Percentiles rank a stretch among this genome's conserved stretches.
These are phyloP conservation scores for Penicillium coffeae DNA, from an alignment of 495 filamentous ascomycete species.

Conservation along the genomic window DNA sequence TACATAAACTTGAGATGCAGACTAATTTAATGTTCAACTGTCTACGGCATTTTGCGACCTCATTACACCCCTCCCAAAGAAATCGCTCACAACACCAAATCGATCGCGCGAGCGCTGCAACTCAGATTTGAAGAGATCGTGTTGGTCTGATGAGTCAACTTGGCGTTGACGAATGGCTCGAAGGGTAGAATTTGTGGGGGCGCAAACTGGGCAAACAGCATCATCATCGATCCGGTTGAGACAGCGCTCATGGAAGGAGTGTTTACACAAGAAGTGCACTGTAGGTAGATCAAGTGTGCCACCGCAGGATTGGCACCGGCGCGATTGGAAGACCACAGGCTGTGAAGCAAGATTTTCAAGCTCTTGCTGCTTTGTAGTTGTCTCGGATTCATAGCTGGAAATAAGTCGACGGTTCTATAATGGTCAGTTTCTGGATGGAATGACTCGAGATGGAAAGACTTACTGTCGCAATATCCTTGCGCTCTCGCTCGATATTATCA, in stretches of 20 bases:
- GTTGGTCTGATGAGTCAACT: slow-evolving; percentile 80
- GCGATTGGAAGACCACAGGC: slow-evolving; percentile 84
- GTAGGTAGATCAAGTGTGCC: slow-evolving; percentile 74
- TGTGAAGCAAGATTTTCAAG: slow-evolving; percentile 70
- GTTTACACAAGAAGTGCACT: slow-evolving; percentile 95
- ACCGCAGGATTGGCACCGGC: slow-evolving; percentile 77
- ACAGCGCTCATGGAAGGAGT: slow-evolving; percentile 90
- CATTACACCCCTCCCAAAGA: slow-evolving; percentile 95
- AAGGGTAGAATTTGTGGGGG: slow-evolving; percentile 77
- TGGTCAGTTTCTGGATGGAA: too few species aligned
- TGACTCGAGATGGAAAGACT: slow-evolving; percentile 4
- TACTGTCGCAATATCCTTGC: slow-evolving; percentile 72
- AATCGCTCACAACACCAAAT: slow-evolving; percentile 86
- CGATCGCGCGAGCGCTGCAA: slow-evolving; percentile 75
- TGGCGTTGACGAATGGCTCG: slow-evolving; percentile 80
- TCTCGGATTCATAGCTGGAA: slow-evolving; percentile 80
- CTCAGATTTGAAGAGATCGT: slow-evolving; percentile 84
- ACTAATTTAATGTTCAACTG: slow-evolving; percentile 3
- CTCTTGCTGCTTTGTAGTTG: slow-evolving; percentile 71
- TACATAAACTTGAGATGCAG: background rate
- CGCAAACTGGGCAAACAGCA: slow-evolving; percentile 81
- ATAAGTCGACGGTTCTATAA: slow-evolving; percentile 82
- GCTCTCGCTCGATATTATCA: slow-evolving; percentile 82
- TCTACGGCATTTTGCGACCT: slow-evolving; percentile 41
- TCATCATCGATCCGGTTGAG: slow-evolving; percentile 63